Evolutionary conservation across 2,329 filamentous ascomycete genomes (phyloP), one percentile per base, ranked within the genome.

Genomic region (Lasiodiplodia gonubiensis): DNA sequence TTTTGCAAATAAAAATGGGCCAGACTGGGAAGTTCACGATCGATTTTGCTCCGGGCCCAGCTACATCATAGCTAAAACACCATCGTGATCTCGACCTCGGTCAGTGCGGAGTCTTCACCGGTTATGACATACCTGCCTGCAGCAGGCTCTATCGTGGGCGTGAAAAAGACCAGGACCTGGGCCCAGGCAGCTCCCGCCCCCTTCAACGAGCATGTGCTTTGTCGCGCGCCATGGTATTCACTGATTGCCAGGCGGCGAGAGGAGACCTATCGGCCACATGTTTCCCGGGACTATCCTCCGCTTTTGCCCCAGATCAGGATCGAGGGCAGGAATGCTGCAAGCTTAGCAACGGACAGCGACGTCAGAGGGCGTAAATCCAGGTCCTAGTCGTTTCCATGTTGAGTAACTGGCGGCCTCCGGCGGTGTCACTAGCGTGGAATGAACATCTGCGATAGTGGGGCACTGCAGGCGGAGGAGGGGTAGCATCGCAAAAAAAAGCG

Each of bases 401-500:
- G 55, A 33, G 39, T 11, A 37, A 30, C 10, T 27, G 27, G 59
- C 11, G 57, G 57, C 14, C 37, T 10, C 10, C 37, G 37, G 14
- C n/a, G 7, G 21, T 46, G 46, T 48, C 42, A 23, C 42, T 63
- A 63, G 46, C 46, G 59, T 51, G 8, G 30, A 51, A 48, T 30
- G 23, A n/a, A n/a, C 16, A 63, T 46, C 35, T 51, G 46, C 49
- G 42, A 63, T 63, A 63, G 59, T 63, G 59, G 59, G 59, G 59
- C 59, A 63, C 42, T 39, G 59, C 59, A 48, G 27, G 42, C 59
- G 59, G 59, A 63, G 59, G 59, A 63, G 59, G 59, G 59, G 59
- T 63, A 63, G 57, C 30, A 46, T 16, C 18, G 33, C 10, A 16
- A 7, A 25, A 61, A 60, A 59, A 61, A 61, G 57, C 57, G 57